These are phyloP conservation scores for Phyllosticta citrichinensis DNA, from an alignment of 2,329 filamentous ascomycete species.

Conservation along the genomic window DNA sequence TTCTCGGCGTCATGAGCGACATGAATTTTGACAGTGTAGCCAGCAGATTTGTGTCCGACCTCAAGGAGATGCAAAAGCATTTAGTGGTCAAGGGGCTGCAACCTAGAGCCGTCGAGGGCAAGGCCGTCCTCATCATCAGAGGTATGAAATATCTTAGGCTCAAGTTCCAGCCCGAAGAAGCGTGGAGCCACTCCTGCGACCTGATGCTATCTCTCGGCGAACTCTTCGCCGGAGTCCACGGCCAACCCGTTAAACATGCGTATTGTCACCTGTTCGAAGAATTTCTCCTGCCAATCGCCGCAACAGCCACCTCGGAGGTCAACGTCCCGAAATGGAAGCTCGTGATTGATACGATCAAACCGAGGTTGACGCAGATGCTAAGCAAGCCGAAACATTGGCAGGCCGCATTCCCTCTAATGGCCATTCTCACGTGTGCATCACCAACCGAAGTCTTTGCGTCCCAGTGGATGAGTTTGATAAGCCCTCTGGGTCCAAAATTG, in stretches of 20 bases:
- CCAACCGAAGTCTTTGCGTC: constrained; percentile 70
- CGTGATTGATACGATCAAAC: constrained; percentile 68
- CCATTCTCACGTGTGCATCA: constrained; percentile 79
- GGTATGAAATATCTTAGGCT: constrained; percentile 87
- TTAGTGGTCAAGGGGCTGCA: constrained; percentile 59
- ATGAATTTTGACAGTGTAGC: constrained; percentile 82
- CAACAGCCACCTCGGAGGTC: constrained; percentile 67
- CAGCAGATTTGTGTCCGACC: constrained; percentile 68
- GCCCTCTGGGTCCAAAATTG: constrained; percentile 66
- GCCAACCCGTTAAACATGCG: constrained; percentile 80
- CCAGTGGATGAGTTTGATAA: constrained; percentile 78
- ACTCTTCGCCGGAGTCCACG: constrained; percentile 76
- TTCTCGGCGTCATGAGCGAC: constrained; percentile 93
- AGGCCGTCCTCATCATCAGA: constrained; percentile 75
- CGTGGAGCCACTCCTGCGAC: constrained; percentile 80
- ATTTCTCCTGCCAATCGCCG: constrained; percentile 76
- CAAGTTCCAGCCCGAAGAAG: constrained; percentile 59
- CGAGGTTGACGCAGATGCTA: constrained; percentile 73
- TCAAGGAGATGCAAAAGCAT: constrained; percentile 69
- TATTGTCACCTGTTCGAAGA: constrained; percentile 90
- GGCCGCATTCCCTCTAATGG: constrained; percentile 78
- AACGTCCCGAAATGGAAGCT: constrained; percentile 77
- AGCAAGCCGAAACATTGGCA: constrained; percentile 88
- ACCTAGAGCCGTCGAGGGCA: constrained; percentile 63
- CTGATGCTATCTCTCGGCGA: constrained; percentile 75